Percentiles rank a stretch among this genome's conserved stretches.
phyloP scores from a whole-genome alignment of 129 eudicot genomes.

The Flaveria robusta region DNA sequence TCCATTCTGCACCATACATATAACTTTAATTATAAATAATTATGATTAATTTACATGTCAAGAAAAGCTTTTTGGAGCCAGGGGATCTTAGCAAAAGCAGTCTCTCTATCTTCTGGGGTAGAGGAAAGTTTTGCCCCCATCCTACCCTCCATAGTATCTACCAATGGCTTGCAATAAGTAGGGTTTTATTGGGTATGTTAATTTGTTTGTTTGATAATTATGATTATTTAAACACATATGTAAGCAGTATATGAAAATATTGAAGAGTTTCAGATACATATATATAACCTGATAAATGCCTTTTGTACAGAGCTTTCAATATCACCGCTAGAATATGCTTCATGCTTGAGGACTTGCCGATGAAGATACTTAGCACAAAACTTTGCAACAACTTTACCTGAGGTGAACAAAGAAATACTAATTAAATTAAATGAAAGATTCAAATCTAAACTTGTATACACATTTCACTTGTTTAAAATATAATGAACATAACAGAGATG shows the following conservation, averaged over 20 bases:
- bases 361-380: conserved; percentile 98
- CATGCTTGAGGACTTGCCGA: conserved; percentile 91
- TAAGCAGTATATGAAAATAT: background rate
- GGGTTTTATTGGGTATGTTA: too few relatives aligned
- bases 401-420: conserved; percentile 13
- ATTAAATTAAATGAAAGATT: background rate
- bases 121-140: too few relatives aligned
- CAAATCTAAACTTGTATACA: background rate
- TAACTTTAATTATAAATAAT: background rate
- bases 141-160: too few relatives aligned
- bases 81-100: too few relatives aligned
- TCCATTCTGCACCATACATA: conserved; percentile 72
- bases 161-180: too few relatives aligned
- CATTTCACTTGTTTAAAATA: background rate
- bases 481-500: background rate
- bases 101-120: too few relatives aligned
- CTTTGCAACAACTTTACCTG: conserved; percentile 98
- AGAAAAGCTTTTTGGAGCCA: too few relatives aligned
- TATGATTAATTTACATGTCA: background rate
- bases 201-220: too few relatives aligned
- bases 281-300: conserved; percentile 78
- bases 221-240: background rate
- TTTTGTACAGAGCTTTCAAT: conserved; percentile 76
- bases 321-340: conserved; percentile 82
- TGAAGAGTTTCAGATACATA: background rate